Conservation (phyloP, 495 filamentous ascomycete genomes). For the Penicillium bialowiezense region DNA sequence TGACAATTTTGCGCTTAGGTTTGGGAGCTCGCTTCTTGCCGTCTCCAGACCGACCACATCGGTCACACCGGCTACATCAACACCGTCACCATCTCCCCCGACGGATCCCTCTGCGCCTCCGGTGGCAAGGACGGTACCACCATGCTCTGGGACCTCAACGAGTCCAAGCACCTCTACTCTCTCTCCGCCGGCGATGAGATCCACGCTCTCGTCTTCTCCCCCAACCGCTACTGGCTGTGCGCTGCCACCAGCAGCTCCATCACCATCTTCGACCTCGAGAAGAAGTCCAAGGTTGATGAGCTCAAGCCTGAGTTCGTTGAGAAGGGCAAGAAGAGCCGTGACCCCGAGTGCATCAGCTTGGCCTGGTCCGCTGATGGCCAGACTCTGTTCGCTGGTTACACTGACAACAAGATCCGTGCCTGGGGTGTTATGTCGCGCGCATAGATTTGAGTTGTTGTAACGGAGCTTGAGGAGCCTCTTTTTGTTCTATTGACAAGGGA, state of each 20-base stretch:
- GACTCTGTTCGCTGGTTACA: conserved; percentile 99
- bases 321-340: conserved; percentile 97
- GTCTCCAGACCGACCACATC: conserved; percentile 99
- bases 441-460: conserved; percentile 34
- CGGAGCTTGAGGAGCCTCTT: conserved; percentile 28
- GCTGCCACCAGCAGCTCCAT: conserved; percentile 93
- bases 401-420: conserved; percentile 98
- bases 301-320: conserved; percentile 97
- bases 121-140: conserved; percentile 99
- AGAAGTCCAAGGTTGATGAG: conserved; percentile 99
- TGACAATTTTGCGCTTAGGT: conserved; percentile 58
- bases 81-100: conserved; percentile 99
- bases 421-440: conserved; percentile 91
- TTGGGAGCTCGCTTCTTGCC: conserved; percentile 99
- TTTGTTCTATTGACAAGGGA: conserved; percentile 33
- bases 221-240: conserved; percentile 99
- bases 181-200: conserved; percentile 99
- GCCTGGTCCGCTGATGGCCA: conserved; percentile 98
- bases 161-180: conserved; percentile 99
- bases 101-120: conserved; percentile 98
- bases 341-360: conserved; percentile 95
- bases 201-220: conserved; percentile 99
- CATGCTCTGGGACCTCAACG: conserved; percentile 99
- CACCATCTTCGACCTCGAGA: conserved; percentile 99
- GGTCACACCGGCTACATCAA: conserved; percentile 99